phyloP scores from a whole-genome alignment of 495 filamentous ascomycete species.

The Clohesyomyces aquaticus region DNA sequence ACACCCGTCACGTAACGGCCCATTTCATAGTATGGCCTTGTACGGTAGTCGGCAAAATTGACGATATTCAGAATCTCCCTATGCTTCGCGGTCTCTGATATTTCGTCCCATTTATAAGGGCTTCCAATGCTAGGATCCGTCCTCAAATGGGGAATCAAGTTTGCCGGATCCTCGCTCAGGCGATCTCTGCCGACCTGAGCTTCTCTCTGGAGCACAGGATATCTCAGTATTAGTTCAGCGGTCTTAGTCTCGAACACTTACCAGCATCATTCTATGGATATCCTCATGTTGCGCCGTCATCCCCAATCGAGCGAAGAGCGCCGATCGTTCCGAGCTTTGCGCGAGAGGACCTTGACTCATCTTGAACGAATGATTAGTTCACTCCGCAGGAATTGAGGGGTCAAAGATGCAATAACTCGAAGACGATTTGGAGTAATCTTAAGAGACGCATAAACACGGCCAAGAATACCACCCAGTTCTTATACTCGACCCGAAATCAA shows the following conservation, averaged over 20 bases:
- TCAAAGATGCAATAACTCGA: background rate
- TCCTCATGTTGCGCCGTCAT: slow-evolving; percentile 30
- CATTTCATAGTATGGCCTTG: slow-evolving; percentile 41
- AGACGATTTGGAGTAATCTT: background rate
- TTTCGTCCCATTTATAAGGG: slow-evolving; percentile 43
- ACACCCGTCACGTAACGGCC: slow-evolving; percentile 38
- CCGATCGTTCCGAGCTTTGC: slow-evolving; percentile 33
- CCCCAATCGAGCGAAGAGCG: slow-evolving; percentile 42
- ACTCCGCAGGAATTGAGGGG: background rate
- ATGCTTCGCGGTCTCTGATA: slow-evolving; percentile 47
- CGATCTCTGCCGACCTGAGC: slow-evolving; percentile 42
- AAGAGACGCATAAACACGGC: background rate
- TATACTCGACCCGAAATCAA: slow-evolving; percentile 1
- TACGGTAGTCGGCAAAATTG: slow-evolving; percentile 25
- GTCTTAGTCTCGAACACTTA: slow-evolving; percentile 14
- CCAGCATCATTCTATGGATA: slow-evolving; percentile 42
- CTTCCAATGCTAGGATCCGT: slow-evolving; percentile 28
- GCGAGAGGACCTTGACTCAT: slow-evolving; percentile 23
- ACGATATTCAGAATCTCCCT: slow-evolving; percentile 43
- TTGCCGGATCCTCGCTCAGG: slow-evolving; percentile 35
- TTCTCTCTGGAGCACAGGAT: slow-evolving; percentile 39
- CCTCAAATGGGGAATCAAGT: slow-evolving; percentile 32
- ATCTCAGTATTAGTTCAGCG: slow-evolving; percentile 7
- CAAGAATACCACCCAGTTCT: background rate
- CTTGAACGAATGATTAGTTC: background rate